A percentile compares a stretch with the other conserved stretches of the same genome.
Evolutionary conservation across 2,329 filamentous ascomycete species (phyloP).

Genomic region (Colletotrichum abscissum): DNA sequence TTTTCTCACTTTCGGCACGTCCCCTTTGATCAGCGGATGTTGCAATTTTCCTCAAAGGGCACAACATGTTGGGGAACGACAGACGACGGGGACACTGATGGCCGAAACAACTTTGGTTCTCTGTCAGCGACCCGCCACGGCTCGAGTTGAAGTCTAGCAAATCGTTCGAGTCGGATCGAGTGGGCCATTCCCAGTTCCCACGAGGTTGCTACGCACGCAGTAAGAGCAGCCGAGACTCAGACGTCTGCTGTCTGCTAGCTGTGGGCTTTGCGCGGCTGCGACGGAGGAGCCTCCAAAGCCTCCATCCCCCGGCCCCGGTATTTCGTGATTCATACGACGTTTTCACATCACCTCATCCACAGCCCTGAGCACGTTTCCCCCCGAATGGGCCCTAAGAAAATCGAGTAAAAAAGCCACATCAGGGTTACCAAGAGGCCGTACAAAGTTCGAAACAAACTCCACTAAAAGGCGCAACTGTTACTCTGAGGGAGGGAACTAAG

Average conservation of each 20-base stretch:
- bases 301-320: neutral
- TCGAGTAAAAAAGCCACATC: neutral
- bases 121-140: constrained; percentile 1
- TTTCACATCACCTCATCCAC: constrained; percentile 34
- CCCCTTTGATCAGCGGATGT: constrained; percentile 11
- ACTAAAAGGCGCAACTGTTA: constrained; percentile 5
- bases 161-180: neutral
- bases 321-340: constrained; percentile 11
- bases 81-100: neutral
- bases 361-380: constrained; percentile 34
- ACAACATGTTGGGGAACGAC: constrained; percentile 2
- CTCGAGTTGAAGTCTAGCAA: neutral
- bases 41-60: constrained; percentile 9
- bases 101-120: neutral
- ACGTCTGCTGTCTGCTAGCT: neutral
- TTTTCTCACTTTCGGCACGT: constrained; percentile 33
- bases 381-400: constrained; percentile 4
- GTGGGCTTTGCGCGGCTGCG: neutral
- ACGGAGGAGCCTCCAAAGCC: neutral
- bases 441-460: constrained; percentile 32
- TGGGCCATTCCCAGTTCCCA: neutral
- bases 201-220: neutral
- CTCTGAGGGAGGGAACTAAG: neutral
- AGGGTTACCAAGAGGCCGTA: neutral
- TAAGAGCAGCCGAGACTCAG: neutral